A percentile compares a stretch with the other conserved stretches of the same genome.
These are phyloP conservation scores for Penicillium salamii DNA, from an alignment of 495 filamentous ascomycete genomes.

Conservation along the genomic window DNA sequence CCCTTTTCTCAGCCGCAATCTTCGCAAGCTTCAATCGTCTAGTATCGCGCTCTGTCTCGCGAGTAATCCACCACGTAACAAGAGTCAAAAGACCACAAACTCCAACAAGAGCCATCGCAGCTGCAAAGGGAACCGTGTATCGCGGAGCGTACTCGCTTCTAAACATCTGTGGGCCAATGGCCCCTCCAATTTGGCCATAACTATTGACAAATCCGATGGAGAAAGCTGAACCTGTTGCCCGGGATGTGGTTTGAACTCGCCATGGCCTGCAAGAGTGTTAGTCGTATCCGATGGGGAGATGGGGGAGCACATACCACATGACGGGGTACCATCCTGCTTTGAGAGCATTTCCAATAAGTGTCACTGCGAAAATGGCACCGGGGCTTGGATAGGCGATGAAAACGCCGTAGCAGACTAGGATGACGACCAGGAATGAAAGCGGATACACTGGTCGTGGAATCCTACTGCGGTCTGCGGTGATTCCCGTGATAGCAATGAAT, in stretches of 20 bases:
- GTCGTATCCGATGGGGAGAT: not conserved
- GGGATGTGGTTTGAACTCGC: constrained; percentile 42
- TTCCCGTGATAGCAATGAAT: constrained; percentile 33
- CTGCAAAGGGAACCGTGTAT: constrained; percentile 28
- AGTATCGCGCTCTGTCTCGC: constrained; percentile 28
- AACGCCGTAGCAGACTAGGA: constrained; percentile 40
- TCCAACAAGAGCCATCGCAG: constrained; percentile 32
- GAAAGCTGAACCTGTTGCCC: constrained; percentile 43
- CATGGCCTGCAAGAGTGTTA: constrained; percentile 19
- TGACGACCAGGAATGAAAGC: constrained; percentile 37
- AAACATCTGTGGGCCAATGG: constrained; percentile 34
- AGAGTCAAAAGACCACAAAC: constrained; percentile 18
- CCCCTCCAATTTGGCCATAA: constrained; percentile 34
- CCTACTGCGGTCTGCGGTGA: constrained; percentile 39
- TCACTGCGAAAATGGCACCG: constrained; percentile 39
- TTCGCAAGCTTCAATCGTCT: constrained; percentile 40
- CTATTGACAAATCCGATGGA: constrained; percentile 45
- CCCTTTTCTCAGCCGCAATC: constrained; percentile 35
- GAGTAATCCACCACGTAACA: constrained; percentile 20
- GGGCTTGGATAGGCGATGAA: constrained; percentile 39
- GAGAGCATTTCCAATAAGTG: constrained; percentile 31
- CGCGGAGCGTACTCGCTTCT: constrained; percentile 30
- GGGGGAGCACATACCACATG: constrained; percentile 24
- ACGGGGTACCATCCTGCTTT: constrained; percentile 38
- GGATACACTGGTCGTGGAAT: constrained; percentile 42